A percentile compares a stretch with the other conserved stretches of the same genome.
phyloP scores from a whole-genome alignment of 805 yeast species.

The Pichia pseudocactophila region DNA sequence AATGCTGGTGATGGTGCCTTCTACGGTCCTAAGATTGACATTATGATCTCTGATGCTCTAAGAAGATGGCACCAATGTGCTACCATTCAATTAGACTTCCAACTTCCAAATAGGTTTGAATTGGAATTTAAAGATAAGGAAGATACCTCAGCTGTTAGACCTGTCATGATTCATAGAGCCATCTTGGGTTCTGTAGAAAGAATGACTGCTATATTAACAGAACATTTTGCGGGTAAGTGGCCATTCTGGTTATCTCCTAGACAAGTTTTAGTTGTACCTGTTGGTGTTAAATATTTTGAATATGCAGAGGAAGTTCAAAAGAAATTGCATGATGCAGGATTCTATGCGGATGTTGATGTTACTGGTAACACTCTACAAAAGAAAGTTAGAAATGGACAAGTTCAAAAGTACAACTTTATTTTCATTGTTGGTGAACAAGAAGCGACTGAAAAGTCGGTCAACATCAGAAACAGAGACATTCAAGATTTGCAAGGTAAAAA shows the following conservation, averaged over 20 bases:
- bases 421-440: slow-evolving; percentile 97
- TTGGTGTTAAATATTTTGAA: slow-evolving; percentile 85
- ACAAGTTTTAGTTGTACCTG: slow-evolving; percentile 93
- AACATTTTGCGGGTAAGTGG: slow-evolving; percentile 99
- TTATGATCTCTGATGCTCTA: slow-evolving; percentile 89
- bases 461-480: slow-evolving; percentile 94
- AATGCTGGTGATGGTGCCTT: slow-evolving; percentile 98
- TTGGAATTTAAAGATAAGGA: slow-evolving; percentile 75
- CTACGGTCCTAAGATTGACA: slow-evolving; percentile 94
- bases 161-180: slow-evolving; percentile 99
- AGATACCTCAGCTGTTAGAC: slow-evolving; percentile 59
- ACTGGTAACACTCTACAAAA: slow-evolving; percentile 95
- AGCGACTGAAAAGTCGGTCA: slow-evolving; percentile 68
- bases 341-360: slow-evolving; percentile 88
- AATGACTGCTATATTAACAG: slow-evolving; percentile 97
- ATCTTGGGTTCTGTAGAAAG: slow-evolving; percentile 97
- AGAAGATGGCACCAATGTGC: slow-evolving; percentile 99
- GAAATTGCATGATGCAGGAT: slow-evolving; percentile 58
- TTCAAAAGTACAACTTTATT: slow-evolving; percentile 89
- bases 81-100: slow-evolving; percentile 97
- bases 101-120: slow-evolving; percentile 89
- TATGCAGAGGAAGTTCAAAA: slow-evolving; percentile 81
- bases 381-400: slow-evolving; percentile 96
- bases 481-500: slow-evolving; percentile 88
- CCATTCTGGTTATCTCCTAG: slow-evolving; percentile 99